phyloP scores from a whole-genome alignment of 176 grass and related monocot species.

The Avena eriantha region DNA sequence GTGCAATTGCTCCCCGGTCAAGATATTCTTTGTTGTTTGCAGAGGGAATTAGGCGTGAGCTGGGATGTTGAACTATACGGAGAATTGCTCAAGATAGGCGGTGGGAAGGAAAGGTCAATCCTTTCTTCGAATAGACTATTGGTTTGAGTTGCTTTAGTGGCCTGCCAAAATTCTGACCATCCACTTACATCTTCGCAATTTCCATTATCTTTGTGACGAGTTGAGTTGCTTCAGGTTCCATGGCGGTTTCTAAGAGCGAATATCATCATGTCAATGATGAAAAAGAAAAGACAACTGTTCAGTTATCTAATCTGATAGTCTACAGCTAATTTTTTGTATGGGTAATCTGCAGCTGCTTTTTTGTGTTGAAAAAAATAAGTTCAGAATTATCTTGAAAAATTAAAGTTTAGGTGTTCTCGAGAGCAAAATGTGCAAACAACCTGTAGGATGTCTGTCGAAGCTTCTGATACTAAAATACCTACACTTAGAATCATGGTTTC shows the following conservation, averaged over 20 bases:
- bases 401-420: neutral
- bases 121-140: too few species aligned
- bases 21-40: slow-evolving; percentile 40
- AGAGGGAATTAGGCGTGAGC: slow-evolving; percentile 86
- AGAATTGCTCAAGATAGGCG: slow-evolving; percentile 94
- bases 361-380: neutral
- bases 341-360: neutral
- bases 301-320: neutral
- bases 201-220: neutral
- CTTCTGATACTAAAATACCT: neutral
- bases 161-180: neutral
- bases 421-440: neutral
- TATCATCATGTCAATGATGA: slow-evolving; percentile 5
- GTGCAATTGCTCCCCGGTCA: neutral
- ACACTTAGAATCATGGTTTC: neutral
- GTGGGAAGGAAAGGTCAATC: slow-evolving; percentile 91
- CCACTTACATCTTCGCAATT: slow-evolving; percentile 3
- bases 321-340: neutral
- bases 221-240: neutral
- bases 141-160: neutral
- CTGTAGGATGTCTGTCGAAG: neutral
- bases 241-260: neutral
- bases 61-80: slow-evolving; percentile 91
- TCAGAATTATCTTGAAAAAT: neutral
- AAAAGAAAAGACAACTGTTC: neutral